Percentiles rank a stretch among this genome's conserved stretches.
phyloP scores from a whole-genome alignment of 2,329 filamentous ascomycete genomes.

The Sclerotinia sclerotiorum region DNA sequence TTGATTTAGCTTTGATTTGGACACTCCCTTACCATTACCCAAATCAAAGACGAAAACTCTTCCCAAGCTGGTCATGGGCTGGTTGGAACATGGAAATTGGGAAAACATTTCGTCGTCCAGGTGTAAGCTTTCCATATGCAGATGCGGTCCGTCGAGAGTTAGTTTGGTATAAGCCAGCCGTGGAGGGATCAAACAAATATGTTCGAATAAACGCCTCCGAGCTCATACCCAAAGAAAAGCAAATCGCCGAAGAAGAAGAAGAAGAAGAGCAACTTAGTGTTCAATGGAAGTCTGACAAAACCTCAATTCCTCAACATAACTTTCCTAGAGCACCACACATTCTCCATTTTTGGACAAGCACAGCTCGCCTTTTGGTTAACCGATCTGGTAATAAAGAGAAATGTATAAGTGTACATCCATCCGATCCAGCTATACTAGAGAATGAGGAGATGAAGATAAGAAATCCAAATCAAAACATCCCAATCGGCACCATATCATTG shows the following conservation, averaged over 20 bases:
- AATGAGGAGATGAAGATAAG: background rate
- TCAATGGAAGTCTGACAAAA: background rate
- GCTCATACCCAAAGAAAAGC: background rate
- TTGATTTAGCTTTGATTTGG: constrained; percentile 14
- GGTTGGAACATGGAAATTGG: constrained; percentile 13
- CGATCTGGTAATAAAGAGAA: background rate
- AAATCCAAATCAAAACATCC: background rate
- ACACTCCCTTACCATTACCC: constrained; percentile 6
- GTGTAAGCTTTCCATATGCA: background rate
- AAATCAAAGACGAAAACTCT: constrained; percentile 14
- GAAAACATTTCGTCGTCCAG: background rate
- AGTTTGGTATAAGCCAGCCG: constrained; percentile 11
- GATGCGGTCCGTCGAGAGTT: background rate
- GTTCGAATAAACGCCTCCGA: background rate
- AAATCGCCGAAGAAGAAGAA: background rate
- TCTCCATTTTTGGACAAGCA: constrained; percentile 2
- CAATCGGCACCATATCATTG: background rate
- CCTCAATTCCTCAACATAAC: background rate
- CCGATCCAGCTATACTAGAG: constrained; percentile 1
- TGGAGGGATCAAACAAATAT: background rate
- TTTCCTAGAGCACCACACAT: background rate
- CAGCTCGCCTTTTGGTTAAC: background rate
- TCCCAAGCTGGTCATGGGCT: constrained; percentile 22
- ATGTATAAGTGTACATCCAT: background rate
- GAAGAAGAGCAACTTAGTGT: background rate